phyloP scores from a whole-genome alignment of 2,329 filamentous ascomycete species.

The Fonsecaea multimorphosa region DNA sequence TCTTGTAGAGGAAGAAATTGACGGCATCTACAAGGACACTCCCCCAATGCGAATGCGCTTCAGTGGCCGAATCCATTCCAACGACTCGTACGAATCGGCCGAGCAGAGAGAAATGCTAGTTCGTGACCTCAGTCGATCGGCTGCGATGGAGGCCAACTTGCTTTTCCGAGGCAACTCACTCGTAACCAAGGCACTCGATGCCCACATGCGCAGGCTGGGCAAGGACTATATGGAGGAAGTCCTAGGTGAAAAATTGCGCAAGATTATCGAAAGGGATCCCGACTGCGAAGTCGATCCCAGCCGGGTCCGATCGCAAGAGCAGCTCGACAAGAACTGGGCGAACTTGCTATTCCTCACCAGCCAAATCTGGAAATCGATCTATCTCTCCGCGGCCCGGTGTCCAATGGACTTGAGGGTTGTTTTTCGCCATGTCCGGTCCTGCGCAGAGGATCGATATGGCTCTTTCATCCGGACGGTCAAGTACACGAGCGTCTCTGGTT shows the following conservation, averaged over 20 bases:
- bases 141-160: conserved; percentile 82
- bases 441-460: conserved; percentile 92
- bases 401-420: conserved; percentile 83
- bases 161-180: conserved; percentile 95
- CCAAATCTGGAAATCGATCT: conserved; percentile 84
- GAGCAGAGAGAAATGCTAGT: conserved; percentile 67
- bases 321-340: conserved; percentile 83
- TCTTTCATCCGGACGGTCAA: conserved; percentile 87
- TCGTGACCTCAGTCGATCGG: conserved; percentile 68
- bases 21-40: conserved; percentile 83
- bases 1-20: conserved; percentile 95
- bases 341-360: conserved; percentile 77
- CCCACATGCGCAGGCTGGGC: conserved; percentile 92
- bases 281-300: conserved; percentile 96
- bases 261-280: conserved; percentile 88
- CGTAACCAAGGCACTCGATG: conserved; percentile 89
- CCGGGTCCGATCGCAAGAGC: conserved; percentile 69
- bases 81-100: conserved; percentile 62
- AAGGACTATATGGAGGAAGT: conserved; percentile 91
- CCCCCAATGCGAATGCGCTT: conserved; percentile 68
- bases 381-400: conserved; percentile 73
- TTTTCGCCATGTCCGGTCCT: conserved; percentile 87
- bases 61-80: conserved; percentile 68
- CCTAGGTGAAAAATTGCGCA: conserved; percentile 79
- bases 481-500: conserved; percentile 94